Base-by-base conservation (phyloP, 2,329 filamentous ascomycete genomes). In the Phialemoniopsis sp. region DNA sequence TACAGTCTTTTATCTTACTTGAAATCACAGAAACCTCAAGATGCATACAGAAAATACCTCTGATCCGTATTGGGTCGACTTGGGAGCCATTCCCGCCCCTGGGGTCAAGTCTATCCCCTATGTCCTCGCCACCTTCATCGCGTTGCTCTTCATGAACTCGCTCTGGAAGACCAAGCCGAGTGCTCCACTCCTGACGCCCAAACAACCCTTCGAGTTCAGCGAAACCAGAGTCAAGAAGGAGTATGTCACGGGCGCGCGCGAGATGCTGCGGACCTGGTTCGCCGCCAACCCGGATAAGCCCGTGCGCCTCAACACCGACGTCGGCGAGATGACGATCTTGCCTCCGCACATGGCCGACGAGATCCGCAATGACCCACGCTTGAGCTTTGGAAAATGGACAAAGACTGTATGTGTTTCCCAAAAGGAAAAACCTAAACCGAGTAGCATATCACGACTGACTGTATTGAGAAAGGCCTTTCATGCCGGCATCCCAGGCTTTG, bases 341-440 rank as follows among this genome's bases (percentile, higher is more conserved):
- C 58, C 59, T 3, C 59, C 57, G 21, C 49, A 41, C 28, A 54
- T 52, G 32, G 56, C 57, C 9, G 56, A 64, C 16, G 62, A 64
- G 46, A 43, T 62, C 14, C 57, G 59, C 33, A 63, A 57, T 46
- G 48, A 59, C 19, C 55, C 56, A 2, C 42, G 46, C 14, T 44
- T 64, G 34, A 50, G 54, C 42, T 61, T 64, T 36, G 45, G 54
- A 31, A 55, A 54, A 32, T 46, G 35, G 18, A 37, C n/a, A n/a
- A n/a, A n/a, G n/a, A n/a, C n/a, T n/a, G n/a, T n/a, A n/a, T n/a
- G n/a, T n/a, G n/a, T 10, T 26, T 26, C 6, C 6, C 21, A 26
- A 10, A 6, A 26, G 21, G 6, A 10, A 10, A 6, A 26, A 26
- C 21, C n/a, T n/a, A 26, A 26, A 26, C 21, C 21, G 6, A 10